These are phyloP conservation scores for Cylindrotheca closterium DNA, from an alignment of 108 stramenopile genomes.

Conservation along the genomic window DNA sequence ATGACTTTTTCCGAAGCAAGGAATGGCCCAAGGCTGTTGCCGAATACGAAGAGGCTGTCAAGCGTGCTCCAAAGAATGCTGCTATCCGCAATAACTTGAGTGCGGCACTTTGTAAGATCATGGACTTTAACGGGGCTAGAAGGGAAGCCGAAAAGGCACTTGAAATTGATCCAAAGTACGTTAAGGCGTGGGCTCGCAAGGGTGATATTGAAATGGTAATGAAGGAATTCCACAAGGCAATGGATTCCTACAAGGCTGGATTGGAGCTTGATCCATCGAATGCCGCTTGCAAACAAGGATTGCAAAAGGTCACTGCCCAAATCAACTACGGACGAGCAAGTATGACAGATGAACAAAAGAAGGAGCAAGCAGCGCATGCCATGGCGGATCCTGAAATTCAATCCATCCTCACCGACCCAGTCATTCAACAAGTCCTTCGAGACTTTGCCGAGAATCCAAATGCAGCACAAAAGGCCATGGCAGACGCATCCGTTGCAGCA, in stretches of 20 bases:
- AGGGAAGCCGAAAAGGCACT: slow-evolving; percentile 91
- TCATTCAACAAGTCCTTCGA: slow-evolving; percentile 91
- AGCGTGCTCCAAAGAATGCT: slow-evolving; percentile 96
- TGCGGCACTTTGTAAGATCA: slow-evolving; percentile 94
- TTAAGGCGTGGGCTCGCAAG: slow-evolving; percentile 98
- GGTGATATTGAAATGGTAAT: slow-evolving; percentile 97
- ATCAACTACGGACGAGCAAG: slow-evolving; percentile 78
- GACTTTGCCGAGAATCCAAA: slow-evolving; percentile 94
- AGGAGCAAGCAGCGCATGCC: slow-evolving; percentile 93
- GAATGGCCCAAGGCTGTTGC: slow-evolving; percentile 86
- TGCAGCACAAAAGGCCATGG: slow-evolving; percentile 90
- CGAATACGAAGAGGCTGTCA: slow-evolving; percentile 95
- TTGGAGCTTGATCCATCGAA: slow-evolving; percentile 88
- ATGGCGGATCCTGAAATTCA: slow-evolving; percentile 99
- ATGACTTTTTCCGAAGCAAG: slow-evolving; percentile 90
- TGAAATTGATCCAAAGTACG: slow-evolving; percentile 96
- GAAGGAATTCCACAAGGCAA: slow-evolving; percentile 98
- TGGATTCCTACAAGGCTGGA: slow-evolving; percentile 94
- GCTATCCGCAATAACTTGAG: slow-evolving; percentile 97
- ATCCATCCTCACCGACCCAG: slow-evolving; percentile 93
- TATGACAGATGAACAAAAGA: slow-evolving; percentile 90
- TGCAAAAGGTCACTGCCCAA: slow-evolving; percentile 71
- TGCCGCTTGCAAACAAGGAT: slow-evolving; percentile 89
- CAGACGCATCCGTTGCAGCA: slow-evolving; percentile 77
- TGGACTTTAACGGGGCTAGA: slow-evolving; percentile 97